Conservation (phyloP, 306 rosid species). For the Cajanus cajan region DNA sequence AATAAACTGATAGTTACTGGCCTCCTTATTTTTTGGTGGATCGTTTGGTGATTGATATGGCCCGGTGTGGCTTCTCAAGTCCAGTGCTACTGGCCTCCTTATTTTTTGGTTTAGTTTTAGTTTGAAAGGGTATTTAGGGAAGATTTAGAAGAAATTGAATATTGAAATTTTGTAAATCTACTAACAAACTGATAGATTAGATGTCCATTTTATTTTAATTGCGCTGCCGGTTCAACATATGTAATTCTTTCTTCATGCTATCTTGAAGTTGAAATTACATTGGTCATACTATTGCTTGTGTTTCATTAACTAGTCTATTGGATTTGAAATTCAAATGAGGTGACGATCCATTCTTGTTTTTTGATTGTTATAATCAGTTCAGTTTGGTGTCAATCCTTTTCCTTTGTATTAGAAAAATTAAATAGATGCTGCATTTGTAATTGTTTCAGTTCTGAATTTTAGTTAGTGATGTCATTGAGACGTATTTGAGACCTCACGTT, state of each 20-base stretch:
- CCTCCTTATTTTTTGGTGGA: background rate
- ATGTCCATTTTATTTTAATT: background rate
- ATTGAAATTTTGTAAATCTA: conserved; percentile 20
- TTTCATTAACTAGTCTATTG: background rate
- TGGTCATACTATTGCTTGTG: background rate
- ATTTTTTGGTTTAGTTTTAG: background rate
- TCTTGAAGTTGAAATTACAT: background rate
- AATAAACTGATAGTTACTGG: conserved; percentile 32
- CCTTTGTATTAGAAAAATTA: background rate
- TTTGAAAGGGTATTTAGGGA: background rate
- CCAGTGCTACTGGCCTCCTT: background rate
- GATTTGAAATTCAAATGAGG: background rate
- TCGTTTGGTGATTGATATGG: background rate
- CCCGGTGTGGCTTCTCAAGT: background rate
- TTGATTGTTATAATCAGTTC: background rate
- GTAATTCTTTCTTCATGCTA: background rate
- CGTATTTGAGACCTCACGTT: background rate
- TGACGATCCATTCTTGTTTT: background rate
- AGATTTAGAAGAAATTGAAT: background rate
- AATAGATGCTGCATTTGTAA: background rate
- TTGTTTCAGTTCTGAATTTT: background rate
- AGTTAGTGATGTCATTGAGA: background rate
- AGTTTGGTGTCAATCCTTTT: background rate
- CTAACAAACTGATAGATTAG: conserved; percentile 20
- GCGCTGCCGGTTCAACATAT: background rate